These are phyloP conservation scores for Rhizomucor pusillus DNA, from an alignment of 371 early-diverging fungal species.

Conservation along the genomic window DNA sequence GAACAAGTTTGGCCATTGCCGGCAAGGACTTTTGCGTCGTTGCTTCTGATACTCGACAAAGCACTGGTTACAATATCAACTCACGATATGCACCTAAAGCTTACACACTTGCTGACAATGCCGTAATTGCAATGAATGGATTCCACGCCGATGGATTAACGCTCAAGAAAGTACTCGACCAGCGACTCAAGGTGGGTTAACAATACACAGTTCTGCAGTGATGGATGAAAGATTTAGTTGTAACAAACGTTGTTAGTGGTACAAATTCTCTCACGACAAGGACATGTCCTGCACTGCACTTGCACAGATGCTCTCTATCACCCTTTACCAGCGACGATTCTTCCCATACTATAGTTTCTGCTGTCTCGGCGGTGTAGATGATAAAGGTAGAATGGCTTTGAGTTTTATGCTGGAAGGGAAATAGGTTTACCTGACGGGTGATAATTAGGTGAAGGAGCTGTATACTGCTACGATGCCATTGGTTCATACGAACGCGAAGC, in stretches of 20 bases:
- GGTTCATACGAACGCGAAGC: constrained; percentile 89
- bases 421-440: neutral
- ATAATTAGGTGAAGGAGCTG: constrained; percentile 74
- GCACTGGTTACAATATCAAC: constrained; percentile 95
- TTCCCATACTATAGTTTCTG: constrained; percentile 98
- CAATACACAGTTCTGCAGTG: neutral
- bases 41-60: constrained; percentile 98
- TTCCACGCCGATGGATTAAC: constrained; percentile 95
- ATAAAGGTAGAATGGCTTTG: constrained; percentile 57
- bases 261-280: constrained; percentile 90
- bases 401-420: neutral
- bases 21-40: constrained; percentile 95
- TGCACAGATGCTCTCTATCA: constrained; percentile 95
- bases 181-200: constrained; percentile 83
- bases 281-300: constrained; percentile 82
- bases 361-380: constrained; percentile 91
- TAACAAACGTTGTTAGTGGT: constrained; percentile 61
- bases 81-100: constrained; percentile 94
- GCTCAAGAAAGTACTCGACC: constrained; percentile 81
- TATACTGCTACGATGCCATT: constrained; percentile 96
- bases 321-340: constrained; percentile 94
- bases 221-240: neutral
- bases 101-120: constrained; percentile 83
- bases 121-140: constrained; percentile 89
- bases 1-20: constrained; percentile 93